These are phyloP conservation scores for Maudiozyma bulderi DNA, from an alignment of 805 yeast genomes.

Conservation along the genomic window DNA sequence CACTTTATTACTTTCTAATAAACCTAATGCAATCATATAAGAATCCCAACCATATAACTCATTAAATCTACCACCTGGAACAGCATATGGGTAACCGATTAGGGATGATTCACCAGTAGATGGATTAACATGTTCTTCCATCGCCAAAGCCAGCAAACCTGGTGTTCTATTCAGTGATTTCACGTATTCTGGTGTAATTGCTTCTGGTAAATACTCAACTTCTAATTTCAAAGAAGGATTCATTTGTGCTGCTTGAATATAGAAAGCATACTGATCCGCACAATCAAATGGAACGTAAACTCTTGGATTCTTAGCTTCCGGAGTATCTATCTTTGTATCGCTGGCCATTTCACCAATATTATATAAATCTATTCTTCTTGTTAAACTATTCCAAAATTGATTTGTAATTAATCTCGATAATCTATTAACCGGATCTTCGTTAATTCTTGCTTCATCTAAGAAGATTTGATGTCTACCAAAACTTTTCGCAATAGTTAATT, in stretches of 20 bases:
- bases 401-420: conserved; percentile 62
- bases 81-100: conserved; percentile 75
- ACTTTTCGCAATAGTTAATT: conserved; percentile 74
- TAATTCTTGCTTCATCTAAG: conserved; percentile 72
- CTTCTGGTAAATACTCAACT: conserved; percentile 67
- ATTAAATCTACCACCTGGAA: conserved; percentile 96
- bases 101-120: conserved; percentile 40
- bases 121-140: conserved; percentile 45
- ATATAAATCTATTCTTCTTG: conserved; percentile 56
- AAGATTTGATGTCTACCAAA: conserved; percentile 71
- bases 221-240: conserved; percentile 53
- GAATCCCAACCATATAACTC: conserved; percentile 98
- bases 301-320: conserved; percentile 56
- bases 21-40: conserved; percentile 81
- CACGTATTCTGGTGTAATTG: conserved; percentile 69
- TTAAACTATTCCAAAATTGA: conserved; percentile 72
- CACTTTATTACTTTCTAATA: conserved; percentile 53
- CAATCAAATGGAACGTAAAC: conserved; percentile 67
- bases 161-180: conserved; percentile 71
- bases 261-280: conserved; percentile 65
- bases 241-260: conserved; percentile 39
- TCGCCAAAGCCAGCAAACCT: conserved; percentile 76
- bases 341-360: conserved; percentile 60
- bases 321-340: conserved; percentile 66
- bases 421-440: conserved; percentile 79